Evolutionary conservation across 805 yeast species (phyloP), one percentile per base, ranked within the genome.

Genomic region (Ogataea thermomethanolica): DNA sequence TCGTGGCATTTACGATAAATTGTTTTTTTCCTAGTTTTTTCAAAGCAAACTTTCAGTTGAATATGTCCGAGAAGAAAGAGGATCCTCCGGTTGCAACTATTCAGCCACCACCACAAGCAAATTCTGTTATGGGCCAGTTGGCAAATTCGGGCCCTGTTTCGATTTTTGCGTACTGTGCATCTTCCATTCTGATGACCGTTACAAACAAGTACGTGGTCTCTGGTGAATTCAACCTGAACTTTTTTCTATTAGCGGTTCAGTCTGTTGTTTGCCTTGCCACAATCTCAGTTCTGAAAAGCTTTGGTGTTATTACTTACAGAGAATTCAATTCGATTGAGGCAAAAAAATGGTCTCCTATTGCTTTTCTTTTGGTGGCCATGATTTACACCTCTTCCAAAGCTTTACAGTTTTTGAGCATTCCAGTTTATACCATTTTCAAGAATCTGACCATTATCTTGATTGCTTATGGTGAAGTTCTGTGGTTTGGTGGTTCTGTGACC

Each of bases 361-460:
- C 97, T 2, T 67, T 89, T 50, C 68, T 90, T 55, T 78, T 93
- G 58, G 98, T 90, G 32, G 70, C 79, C 33, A 93, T 91, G 98
- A 90, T 90, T 62, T 93, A 90, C 74, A 93, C 99, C 41, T 84
- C 93, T 33, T 86, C 96, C 42, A 93, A 90, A 74, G 96, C 98
- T 41, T 73, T 93, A 58, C 95, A 88, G 67, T 88, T 68, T 69
- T 78, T 93, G 60, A 73, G 91, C 37, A 90, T 93, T 44, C 99
- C 99, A 38, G 95, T 93, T 44, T 93, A 89, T 75, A 93, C 99
- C 50, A 91, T 93, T 55, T 93, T 93, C 83, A 93, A 93, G 76
- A 93, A 93, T 69, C 78, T 93, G 66, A 91, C 99, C 47, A 93
- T 93, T 61, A 91, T 93, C 52, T 71, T 93, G 61, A 93, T 93